Evolutionary conservation across 169 alveolate genomes (phyloP), one percentile per base, ranked within the genome.

Genomic region (Plasmodium billcollinsi): DNA sequence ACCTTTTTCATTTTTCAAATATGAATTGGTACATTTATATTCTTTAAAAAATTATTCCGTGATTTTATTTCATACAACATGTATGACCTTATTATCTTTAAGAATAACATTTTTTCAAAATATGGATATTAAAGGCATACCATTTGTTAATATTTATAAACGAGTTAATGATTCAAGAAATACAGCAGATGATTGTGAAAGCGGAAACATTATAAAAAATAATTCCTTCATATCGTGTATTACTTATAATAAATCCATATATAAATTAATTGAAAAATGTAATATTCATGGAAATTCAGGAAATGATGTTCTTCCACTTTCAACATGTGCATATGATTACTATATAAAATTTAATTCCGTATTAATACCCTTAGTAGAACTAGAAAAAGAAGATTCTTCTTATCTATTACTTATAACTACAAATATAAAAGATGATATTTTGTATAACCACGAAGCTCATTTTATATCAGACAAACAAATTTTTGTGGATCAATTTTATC

Each of bases 251-350:
- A 33, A 62, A 12, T 56, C 29, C 6, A 65, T 86, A 11, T 86
- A 86, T 20, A 73, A 72, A 72, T 24, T 86, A 47, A 45, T 86
- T 8, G 26, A 86, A 20, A 86, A 86, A 45, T 86, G 92, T 15
- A 86, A 72, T 47, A 86, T 86, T 8, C 92, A 86, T 86, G 92
- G 88, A 20, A 73, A 88, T 4, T 45, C 86, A 61, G 75, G 75
- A 12, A 71, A 86, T 86, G 76, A 86, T 15, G 73, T 86, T 4
- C 71, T 86, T 4, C 92, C 92, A 1, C 70, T 86, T 61, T 86
- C 92, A 9, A 72, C 92, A 15, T 86, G 92, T 62, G 92, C 88
- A 0, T 86, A 86, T 24, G 92, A 86, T 86, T 86, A 86, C 20
- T 86, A 86, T 29, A 73, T 86, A 5, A 86, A 86, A 61, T 72